Evolutionary conservation across 2,329 filamentous ascomycete genomes (phyloP), one percentile per base, ranked within the genome.

Genomic region (Penicillium sclerotiorum): DNA sequence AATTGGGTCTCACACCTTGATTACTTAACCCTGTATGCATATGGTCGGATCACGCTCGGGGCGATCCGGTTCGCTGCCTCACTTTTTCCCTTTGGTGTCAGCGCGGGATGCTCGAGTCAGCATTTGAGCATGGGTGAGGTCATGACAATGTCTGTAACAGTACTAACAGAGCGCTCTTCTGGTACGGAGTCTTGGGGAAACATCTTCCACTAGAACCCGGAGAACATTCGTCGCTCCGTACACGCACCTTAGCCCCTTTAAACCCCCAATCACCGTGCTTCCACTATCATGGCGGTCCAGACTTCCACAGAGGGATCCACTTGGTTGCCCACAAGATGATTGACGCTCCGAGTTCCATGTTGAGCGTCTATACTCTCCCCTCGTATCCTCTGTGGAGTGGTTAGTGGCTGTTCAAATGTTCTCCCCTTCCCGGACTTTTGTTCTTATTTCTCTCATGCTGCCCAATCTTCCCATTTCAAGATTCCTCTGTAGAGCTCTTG

Each of bases 1-100:
- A n/a, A n/a, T n/a, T n/a, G n/a, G n/a, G n/a, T n/a, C n/a, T n/a
- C n/a, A 28, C 25, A 28, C 27, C 17, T 32, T 42, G 40, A 30
- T 42, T 42, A 42, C 22, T 42, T 42, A 42, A 42, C 32, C 25
- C 15, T 21, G n/a, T 41, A 42, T 42, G 40, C 40, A 42, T 37
- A 22, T 22, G 43, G 8, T 30, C 65, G 63, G 66, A 53, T 49
- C 35, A 43, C 8, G 15, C 30, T 55, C 53, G 47, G 53, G 46
- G 50, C 50, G 49, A 67, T 70, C 68, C 68, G 68, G 65, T 68
- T 71, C 64, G 67, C 64, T 64, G 67, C 68, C 64, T 70, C 67
- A 70, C 63, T 70, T 68, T 67, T 32, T 32, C 36, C 45, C 23
- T n/a, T n/a, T n/a, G n/a, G n/a, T 3, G 37, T 36, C n/a, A 17